Percentiles rank a stretch among this genome's conserved stretches.
These are phyloP conservation scores for Glebionis coronaria DNA, from an alignment of 129 eudicot species.

Conservation along the genomic window DNA sequence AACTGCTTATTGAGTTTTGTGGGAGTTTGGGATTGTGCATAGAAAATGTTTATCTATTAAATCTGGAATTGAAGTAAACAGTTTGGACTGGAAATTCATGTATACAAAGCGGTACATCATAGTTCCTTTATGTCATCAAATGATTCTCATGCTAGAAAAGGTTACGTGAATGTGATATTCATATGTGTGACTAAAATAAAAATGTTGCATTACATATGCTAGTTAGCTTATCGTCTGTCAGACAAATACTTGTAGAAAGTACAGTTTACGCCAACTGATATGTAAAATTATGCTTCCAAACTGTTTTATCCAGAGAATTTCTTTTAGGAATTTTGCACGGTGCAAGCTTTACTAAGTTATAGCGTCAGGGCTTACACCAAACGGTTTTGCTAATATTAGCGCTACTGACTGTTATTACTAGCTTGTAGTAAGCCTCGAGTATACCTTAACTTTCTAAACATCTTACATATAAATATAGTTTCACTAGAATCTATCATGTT, in stretches of 20 bases:
- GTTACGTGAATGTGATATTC: not conserved
- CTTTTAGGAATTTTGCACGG: not conserved
- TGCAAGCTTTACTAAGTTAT: not conserved
- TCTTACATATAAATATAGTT: no score
- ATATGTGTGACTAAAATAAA: constrained; percentile 2
- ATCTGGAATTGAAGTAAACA: no score
- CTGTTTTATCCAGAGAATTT: no score
- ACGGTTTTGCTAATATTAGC: no score
- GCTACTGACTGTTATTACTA: no score
- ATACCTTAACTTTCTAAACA: no score
- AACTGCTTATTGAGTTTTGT: not conserved
- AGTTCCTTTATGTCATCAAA: constrained; percentile 4
- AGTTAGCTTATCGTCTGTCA: not conserved
- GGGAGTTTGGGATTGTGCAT: not conserved
- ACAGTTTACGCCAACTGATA: not conserved
- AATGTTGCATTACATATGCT: constrained; percentile 2
- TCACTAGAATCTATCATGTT: no score
- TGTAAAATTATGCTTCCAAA: not conserved
- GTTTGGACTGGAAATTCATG: no score
- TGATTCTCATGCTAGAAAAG: not conserved
- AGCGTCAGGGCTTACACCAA: no score
- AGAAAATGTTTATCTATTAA: not conserved
- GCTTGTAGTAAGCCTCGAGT: no score
- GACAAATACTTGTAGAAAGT: not conserved
- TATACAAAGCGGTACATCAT: not conserved